phyloP scores from a whole-genome alignment of 257 asterid species.

The Scutellaria barbata region DNA sequence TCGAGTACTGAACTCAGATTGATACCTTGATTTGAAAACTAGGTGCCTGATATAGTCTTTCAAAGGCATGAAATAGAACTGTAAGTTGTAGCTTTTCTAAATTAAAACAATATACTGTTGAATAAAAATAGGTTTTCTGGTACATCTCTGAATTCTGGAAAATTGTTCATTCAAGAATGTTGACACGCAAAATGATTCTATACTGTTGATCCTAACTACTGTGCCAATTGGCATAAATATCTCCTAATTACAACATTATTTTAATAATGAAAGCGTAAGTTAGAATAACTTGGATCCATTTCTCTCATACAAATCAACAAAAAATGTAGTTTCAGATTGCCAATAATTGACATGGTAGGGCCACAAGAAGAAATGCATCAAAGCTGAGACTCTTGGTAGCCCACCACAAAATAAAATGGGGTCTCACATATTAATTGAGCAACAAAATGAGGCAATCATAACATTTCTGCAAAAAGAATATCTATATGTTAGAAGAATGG shows the following conservation, averaged over 20 bases:
- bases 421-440: constrained; percentile 31
- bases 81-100: no score
- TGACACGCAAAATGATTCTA: background rate
- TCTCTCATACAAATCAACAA: constrained; percentile 18
- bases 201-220: constrained; percentile 14
- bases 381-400: constrained; percentile 19
- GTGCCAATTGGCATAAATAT: constrained; percentile 23
- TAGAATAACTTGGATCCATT: constrained; percentile 4
- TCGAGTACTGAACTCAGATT: background rate
- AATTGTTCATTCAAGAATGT: constrained; percentile 23
- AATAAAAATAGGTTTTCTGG: constrained; percentile 21
- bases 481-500: constrained; percentile 23
- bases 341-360: constrained; percentile 41
- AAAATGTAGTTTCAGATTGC: constrained; percentile 25
- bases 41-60: background rate
- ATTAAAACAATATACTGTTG: background rate
- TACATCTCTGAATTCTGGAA: constrained; percentile 9
- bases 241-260: constrained; percentile 22
- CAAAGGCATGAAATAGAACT: background rate
- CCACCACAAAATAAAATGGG: constrained; percentile 41
- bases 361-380: constrained; percentile 31
- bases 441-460: constrained; percentile 30
- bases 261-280: background rate
- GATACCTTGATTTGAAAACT: constrained; percentile 9
- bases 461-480: constrained; percentile 18